Conservation (phyloP, 2,329 filamentous ascomycete genomes). For the Triangularia verruculosa region DNA sequence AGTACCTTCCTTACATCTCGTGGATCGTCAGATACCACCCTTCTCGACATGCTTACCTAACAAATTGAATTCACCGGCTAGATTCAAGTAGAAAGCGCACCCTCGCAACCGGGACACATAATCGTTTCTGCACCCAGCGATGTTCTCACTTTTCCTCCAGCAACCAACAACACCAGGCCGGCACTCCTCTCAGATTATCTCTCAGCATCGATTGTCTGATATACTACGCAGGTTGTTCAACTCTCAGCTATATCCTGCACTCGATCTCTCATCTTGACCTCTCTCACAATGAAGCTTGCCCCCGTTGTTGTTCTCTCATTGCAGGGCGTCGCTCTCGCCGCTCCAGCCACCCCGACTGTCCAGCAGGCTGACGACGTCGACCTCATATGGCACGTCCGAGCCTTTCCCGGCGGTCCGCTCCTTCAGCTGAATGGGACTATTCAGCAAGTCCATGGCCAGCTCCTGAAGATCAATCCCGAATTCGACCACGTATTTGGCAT, state of each 20-base stretch:
- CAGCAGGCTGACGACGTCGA: not conserved
- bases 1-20: no score
- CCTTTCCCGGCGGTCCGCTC: conserved; percentile 15
- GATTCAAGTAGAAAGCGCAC: no score
- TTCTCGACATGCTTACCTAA: no score
- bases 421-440: conserved; percentile 23
- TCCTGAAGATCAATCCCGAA: conserved; percentile 21
- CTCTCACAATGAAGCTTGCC: not conserved
- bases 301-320: not conserved
- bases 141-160: not conserved
- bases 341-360: not conserved
- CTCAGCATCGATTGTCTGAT: not conserved
- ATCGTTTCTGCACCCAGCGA: not conserved
- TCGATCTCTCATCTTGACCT: not conserved
- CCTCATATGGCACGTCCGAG: conserved; percentile 19
- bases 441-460: conserved; percentile 20
- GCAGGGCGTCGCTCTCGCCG: not conserved
- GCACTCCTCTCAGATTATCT: not conserved
- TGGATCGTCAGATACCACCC: no score
- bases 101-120: not conserved
- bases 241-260: not conserved
- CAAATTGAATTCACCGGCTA: no score
- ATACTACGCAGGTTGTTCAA: not conserved
- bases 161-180: not conserved
- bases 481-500: conserved; percentile 19